Percentiles rank a stretch among this genome's conserved stretches.
These are phyloP conservation scores for Paragyromitra xinjiangensis DNA, from an alignment of 495 filamentous ascomycete species.

Conservation along the genomic window DNA sequence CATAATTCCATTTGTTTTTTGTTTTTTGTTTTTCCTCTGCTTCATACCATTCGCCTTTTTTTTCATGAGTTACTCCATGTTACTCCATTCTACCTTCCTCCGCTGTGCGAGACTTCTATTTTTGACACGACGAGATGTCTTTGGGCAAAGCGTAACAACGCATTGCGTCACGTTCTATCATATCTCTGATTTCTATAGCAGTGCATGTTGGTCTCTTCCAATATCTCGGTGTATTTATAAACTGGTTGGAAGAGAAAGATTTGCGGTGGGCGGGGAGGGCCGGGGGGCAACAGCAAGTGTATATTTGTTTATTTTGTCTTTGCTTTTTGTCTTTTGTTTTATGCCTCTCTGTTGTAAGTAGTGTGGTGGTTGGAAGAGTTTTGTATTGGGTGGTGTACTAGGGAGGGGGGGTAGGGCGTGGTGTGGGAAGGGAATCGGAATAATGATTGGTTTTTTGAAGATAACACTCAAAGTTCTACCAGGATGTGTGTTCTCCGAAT, in stretches of 20 bases:
- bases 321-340: not conserved
- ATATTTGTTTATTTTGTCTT: not conserved
- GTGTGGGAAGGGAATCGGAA: not conserved
- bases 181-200: slow-evolving; percentile 6
- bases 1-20: slow-evolving; percentile 4
- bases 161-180: not conserved
- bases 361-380: not conserved
- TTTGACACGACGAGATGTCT: not conserved
- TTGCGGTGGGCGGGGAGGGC: not conserved
- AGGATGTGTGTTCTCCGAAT: not conserved
- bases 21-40: not conserved
- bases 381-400: slow-evolving; percentile 5
- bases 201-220: not conserved
- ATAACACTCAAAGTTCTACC: not conserved
- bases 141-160: not conserved
- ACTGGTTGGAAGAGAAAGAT: not conserved
- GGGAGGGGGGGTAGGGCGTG: not conserved
- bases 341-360: not conserved
- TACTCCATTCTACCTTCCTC: not conserved
- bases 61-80: not conserved
- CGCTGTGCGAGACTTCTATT: not conserved
- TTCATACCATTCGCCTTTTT: not conserved
- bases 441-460: slow-evolving; percentile 13
- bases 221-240: not conserved
- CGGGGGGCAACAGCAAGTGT: not conserved